phyloP scores from a whole-genome alignment of 441 rosid genomes.

The Arabidopsis hybrid region DNA sequence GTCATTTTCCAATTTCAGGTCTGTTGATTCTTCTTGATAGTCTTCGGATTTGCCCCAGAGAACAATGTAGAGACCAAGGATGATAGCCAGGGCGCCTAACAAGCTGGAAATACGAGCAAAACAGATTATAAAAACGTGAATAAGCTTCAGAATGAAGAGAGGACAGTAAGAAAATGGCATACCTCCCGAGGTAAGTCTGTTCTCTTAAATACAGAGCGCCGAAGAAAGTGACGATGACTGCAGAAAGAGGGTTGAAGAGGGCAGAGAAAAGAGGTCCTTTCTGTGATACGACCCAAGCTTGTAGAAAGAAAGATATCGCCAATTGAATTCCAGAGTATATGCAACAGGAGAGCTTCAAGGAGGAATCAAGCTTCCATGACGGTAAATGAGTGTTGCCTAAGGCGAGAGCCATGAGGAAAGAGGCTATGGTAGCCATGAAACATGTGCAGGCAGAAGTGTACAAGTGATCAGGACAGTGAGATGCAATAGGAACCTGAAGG shows the following conservation, averaged over 20 bases:
- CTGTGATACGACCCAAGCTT: conserved; percentile 67
- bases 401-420: conserved; percentile 51
- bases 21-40: conserved; percentile 28
- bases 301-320: conserved; percentile 54
- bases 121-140: neutral
- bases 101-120: conserved; percentile 47
- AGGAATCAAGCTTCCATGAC: conserved; percentile 58
- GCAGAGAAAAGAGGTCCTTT: conserved; percentile 70
- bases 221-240: conserved; percentile 55
- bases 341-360: conserved; percentile 51
- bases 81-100: conserved; percentile 64
- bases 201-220: conserved; percentile 56
- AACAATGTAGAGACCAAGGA: conserved; percentile 69
- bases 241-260: conserved; percentile 64
- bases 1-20: conserved; percentile 42
- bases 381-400: conserved; percentile 46
- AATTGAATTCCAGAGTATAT: conserved; percentile 55
- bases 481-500: conserved; percentile 62
- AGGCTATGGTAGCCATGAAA: conserved; percentile 61
- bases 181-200: conserved; percentile 59
- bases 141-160: neutral
- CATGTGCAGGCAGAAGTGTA: conserved; percentile 66
- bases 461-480: conserved; percentile 59
- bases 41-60: conserved; percentile 82
- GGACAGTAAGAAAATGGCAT: neutral